Percentiles rank a stretch among this genome's conserved stretches.
phyloP scores from a whole-genome alignment of 1,284 basidiomycete species.

The Trichosporon coremiiforme region DNA sequence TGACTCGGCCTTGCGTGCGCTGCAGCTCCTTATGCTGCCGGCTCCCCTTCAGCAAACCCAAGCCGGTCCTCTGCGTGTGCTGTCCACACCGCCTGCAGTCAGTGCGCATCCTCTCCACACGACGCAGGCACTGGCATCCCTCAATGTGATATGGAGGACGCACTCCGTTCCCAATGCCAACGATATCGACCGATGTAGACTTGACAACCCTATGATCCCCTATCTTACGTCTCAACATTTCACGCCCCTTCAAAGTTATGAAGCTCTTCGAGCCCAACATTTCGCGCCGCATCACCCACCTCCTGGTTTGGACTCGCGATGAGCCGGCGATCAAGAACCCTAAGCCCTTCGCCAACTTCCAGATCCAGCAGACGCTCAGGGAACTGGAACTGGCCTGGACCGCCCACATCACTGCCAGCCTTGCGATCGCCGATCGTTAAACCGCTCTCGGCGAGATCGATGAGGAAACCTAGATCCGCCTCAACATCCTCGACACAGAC shows the following conservation, averaged over 20 bases:
- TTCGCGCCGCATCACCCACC: neutral
- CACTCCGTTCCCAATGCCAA: neutral
- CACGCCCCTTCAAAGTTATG: too few relatives aligned
- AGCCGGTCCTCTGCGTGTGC: too few relatives aligned
- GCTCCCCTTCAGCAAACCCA: too few relatives aligned
- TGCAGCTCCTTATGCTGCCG: too few relatives aligned
- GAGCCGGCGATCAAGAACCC: neutral
- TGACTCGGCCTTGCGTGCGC: too few relatives aligned
- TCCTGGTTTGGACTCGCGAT: neutral
- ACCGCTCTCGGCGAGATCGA: neutral
- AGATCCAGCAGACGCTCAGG: neutral
- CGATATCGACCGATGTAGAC: neutral
- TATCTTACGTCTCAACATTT: neutral
- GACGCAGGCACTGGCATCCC: neutral
- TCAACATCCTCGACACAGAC: neutral
- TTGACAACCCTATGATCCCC: neutral
- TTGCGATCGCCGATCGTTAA: neutral
- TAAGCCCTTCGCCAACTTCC: neutral
- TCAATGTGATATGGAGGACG: neutral
- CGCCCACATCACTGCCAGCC: neutral
- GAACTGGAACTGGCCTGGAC: neutral
- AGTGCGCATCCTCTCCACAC: neutral
- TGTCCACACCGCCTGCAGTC: neutral
- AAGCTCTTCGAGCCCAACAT: neutral
- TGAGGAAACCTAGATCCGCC: neutral